Conservation (phyloP, 768 basidiomycete genomes). For the Leccinum uliginosum region DNA sequence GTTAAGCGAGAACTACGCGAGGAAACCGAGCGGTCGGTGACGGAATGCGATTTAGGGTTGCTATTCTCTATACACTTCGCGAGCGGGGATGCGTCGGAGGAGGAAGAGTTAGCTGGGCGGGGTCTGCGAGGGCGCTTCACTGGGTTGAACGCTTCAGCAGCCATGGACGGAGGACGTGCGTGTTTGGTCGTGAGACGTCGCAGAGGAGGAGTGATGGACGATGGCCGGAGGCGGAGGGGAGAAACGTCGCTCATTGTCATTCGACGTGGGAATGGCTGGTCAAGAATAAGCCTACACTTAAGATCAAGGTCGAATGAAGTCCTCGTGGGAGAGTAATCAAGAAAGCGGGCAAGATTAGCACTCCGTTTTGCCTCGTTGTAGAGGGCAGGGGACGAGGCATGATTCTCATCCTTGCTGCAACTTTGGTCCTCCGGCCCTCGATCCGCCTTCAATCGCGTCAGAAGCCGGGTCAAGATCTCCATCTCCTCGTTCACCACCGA, state of each 20-base stretch:
- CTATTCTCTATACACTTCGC: constrained; percentile 17
- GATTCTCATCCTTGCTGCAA: constrained; percentile 15
- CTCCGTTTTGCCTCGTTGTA: constrained; percentile 26
- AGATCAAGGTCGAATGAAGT: constrained; percentile 30
- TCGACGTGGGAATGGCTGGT: constrained; percentile 30
- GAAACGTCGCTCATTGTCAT: constrained; percentile 34
- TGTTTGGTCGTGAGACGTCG: constrained; percentile 25
- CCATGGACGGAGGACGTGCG: constrained; percentile 24
- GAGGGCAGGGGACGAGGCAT: constrained; percentile 8
- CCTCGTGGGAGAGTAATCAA: constrained; percentile 32
- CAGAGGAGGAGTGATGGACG: constrained; percentile 23
- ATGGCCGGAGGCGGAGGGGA: constrained; percentile 33
- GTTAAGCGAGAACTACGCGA: constrained; percentile 22
- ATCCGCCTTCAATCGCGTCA: constrained; percentile 31
- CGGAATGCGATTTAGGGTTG: constrained; percentile 10
- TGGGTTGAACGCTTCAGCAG: constrained; percentile 26
- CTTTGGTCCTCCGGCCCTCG: constrained; percentile 12
- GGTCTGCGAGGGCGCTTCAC: constrained; percentile 27
- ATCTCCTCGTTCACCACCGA: constrained; percentile 34
- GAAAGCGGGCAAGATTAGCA: constrained; percentile 38
- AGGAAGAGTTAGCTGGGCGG: constrained; percentile 13
- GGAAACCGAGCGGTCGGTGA: constrained; percentile 17
- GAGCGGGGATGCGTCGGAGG: constrained; percentile 14
- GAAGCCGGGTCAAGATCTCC: constrained; percentile 33
- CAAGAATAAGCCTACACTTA: constrained; percentile 28